Evolutionary conservation across 1,139 yeast species (phyloP), one percentile per base, ranked within the genome.

Genomic region (Blastobotrys proliferans): DNA sequence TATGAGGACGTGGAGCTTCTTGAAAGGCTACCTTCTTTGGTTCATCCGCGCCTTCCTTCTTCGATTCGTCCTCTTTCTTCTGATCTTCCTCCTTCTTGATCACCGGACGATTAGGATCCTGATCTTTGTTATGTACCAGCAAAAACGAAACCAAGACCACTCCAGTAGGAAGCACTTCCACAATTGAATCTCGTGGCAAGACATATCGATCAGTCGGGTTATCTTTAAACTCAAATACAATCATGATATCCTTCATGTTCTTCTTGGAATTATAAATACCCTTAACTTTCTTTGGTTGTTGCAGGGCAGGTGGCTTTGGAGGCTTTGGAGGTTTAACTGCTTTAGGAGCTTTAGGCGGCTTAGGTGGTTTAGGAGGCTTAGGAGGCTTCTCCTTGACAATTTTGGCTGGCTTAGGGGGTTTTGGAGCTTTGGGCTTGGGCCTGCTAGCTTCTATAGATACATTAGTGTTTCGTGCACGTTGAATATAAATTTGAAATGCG

Each of bases 161-260:
- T 18, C 64, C 68, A 17, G 64, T 63, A 1, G 63, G 70, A 1
- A 76, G 51, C 3, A 77, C 76, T 63, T 90, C 97, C 49, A 83
- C 70, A 3, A 90, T 74, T 1, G 92, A 76, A 52, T 83, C 77
- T 51, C 81, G 81, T 0, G 97, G 97, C 1, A 90, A 57, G 47
- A 75, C 65, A 55, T 76, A 90, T 44, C 97, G 72, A 8, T 82
- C 82, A 42, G 82, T 75, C 0, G 94, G 76, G 59, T 81, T 82
- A 54, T 92, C 97, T 30, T 74, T 74, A 64, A 81, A 90, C 62
- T 92, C 98, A 63, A 92, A 81, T 11, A 88, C 79, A 37, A 92
- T 62, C 39, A 86, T 83, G 0, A 94, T 88, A 55, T 79, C 77
- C 32, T 74, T 64, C 30, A 77, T 66, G 39, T 49, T 48, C 40